Conservation (phyloP, 2,329 filamentous ascomycete species). For the Ophiostoma populinum region DNA sequence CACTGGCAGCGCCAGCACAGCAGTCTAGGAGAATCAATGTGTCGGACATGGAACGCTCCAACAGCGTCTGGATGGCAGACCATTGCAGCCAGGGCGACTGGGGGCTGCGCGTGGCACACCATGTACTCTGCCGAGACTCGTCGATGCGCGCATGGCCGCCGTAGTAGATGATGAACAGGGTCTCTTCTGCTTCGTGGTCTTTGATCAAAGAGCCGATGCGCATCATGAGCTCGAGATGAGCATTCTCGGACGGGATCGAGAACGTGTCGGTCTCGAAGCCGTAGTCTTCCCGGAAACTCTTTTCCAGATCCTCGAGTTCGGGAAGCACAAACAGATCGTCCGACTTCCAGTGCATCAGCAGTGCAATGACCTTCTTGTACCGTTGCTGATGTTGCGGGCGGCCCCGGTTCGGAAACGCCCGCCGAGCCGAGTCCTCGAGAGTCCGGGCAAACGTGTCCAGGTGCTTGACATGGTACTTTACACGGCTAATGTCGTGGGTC, state of each 20-base stretch:
- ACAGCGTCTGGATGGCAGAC: conserved; percentile 42
- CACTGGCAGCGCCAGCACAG: conserved; percentile 41
- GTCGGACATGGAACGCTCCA: conserved; percentile 39
- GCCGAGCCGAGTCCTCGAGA: conserved; percentile 37
- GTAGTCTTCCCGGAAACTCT: conserved; percentile 36
- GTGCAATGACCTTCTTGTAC: conserved; percentile 36
- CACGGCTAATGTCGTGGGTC: conserved; percentile 40
- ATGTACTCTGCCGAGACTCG: conserved; percentile 40
- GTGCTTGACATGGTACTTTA: conserved; percentile 40
- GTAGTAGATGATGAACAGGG: conserved; percentile 40
- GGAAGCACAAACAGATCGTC: conserved; percentile 42
- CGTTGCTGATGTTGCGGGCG: conserved; percentile 31
- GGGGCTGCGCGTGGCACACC: conserved; percentile 37
- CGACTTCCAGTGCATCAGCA: conserved; percentile 39
- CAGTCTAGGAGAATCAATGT: conserved; percentile 41
- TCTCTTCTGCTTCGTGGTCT: conserved; percentile 33
- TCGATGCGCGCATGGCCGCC: conserved; percentile 43
- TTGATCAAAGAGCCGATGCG: conserved; percentile 39
- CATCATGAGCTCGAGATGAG: conserved; percentile 41
- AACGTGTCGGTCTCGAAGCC: conserved; percentile 40
- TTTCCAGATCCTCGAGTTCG: conserved; percentile 38
- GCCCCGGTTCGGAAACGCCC: conserved; percentile 39
- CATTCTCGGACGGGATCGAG: conserved; percentile 38
- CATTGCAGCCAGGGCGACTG: conserved; percentile 40
- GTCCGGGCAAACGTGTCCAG: conserved; percentile 35